Base-by-base conservation (phyloP, 345 rosid genomes). In the Fremontodendron californicum region DNA sequence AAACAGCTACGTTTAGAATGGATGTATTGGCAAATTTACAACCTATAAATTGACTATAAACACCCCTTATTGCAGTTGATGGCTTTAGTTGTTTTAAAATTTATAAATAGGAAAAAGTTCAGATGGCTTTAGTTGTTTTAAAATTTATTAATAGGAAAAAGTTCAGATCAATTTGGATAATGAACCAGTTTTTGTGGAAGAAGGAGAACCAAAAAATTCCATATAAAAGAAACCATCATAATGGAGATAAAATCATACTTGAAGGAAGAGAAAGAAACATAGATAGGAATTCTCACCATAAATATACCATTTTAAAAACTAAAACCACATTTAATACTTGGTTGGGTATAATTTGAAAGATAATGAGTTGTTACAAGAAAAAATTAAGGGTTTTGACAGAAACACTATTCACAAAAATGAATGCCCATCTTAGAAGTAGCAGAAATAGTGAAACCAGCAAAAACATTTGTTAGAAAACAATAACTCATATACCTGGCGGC, bases 401-500 rank as follows among this genome's bases (percentile, higher is more conserved):
- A 10, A 25, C 31, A 23, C 16, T 23, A 10, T 57, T 0, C 5
- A 25, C 11, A 57, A 25, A 25, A 9, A 19, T 7, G 58, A 57
- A 57, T 23, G 33, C n/a, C n/a, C n/a, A n/a, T n/a, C n/a, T n/a
- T n/a, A n/a, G 57, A 70, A 29, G 6, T 19, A 70, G 57, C 42
- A 70, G 31, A 72, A 52, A 35, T 11, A 21, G 21, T 3, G 45
- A 54, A 72, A 52, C 63, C 29, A 37, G 75, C 2, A 37, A 64
- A 63, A 39, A 37, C 11, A 23, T 16, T 18, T 58, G 18, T 4
- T 15, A 73, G 48, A 55, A 73, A 25, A 15, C 54, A 21, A 10
- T 3, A 74, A 4, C 76, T 27, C 73, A 16, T n/a, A 23, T 78
- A 89, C 97, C 96, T 95, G 99, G 19, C 96, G 91, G 37, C 98